phyloP scores from a whole-genome alignment of 1,139 yeast genomes.

The Yamadazyma kanchanaburiensis region DNA sequence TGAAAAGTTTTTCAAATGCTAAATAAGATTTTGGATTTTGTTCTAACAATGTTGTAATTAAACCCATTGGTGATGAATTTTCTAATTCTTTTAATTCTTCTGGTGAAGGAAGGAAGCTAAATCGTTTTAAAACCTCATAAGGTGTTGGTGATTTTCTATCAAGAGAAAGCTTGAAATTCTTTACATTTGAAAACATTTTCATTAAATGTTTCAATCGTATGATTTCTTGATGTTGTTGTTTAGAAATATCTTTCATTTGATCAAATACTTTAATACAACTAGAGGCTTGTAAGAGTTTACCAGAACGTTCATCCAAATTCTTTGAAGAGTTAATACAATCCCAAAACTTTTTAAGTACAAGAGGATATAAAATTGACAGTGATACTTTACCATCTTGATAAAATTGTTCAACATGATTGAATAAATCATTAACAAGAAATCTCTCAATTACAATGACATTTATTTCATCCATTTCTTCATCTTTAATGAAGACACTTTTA shows the following conservation, averaged over 20 bases:
- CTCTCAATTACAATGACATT: slow-evolving; percentile 35
- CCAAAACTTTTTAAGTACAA: slow-evolving; percentile 48
- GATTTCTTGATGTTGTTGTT: slow-evolving; percentile 14
- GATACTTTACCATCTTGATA: slow-evolving; percentile 15
- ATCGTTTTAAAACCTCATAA: slow-evolving; percentile 20
- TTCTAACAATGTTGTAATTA: slow-evolving; percentile 44
- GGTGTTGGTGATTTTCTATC: slow-evolving; percentile 32
- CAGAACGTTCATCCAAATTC: slow-evolving; percentile 46
- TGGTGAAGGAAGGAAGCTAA: slow-evolving; percentile 15
- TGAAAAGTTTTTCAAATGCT: slow-evolving; percentile 42
- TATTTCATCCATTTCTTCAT: slow-evolving; percentile 20
- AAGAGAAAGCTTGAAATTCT: slow-evolving; percentile 35
- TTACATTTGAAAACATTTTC: slow-evolving; percentile 27
- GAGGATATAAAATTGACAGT: slow-evolving; percentile 15
- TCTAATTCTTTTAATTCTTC: slow-evolving; percentile 14
- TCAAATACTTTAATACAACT: slow-evolving; percentile 38
- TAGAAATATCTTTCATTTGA: slow-evolving; percentile 11
- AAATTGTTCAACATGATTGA: slow-evolving; percentile 24
- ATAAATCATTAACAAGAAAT: slow-evolving; percentile 35
- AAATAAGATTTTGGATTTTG: slow-evolving; percentile 53
- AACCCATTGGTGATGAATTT: slow-evolving; percentile 20
- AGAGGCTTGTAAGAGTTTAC: slow-evolving; percentile 41
- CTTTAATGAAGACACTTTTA: slow-evolving; percentile 21
- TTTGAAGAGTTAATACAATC: slow-evolving; percentile 47
- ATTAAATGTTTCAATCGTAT: slow-evolving; percentile 25